Base-by-base conservation (phyloP, 306 rosid species). In the Sicyos edulis region DNA sequence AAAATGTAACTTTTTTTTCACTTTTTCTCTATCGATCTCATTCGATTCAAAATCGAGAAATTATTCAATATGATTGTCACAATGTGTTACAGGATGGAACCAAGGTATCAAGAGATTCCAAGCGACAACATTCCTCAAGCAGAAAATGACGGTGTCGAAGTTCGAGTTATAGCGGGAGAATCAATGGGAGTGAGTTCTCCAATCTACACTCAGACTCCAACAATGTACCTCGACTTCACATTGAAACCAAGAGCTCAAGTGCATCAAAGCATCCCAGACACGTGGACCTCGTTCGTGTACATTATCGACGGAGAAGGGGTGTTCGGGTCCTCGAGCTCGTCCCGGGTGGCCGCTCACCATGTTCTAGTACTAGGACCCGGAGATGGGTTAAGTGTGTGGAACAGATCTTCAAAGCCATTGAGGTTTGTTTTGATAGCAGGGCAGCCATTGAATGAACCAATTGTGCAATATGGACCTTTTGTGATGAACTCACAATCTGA, bases 401-500 rank as follows among this genome's bases (percentile, higher is more conserved):
- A 93, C 47, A 83, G 70, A 69, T 87, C 98, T 47, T 85, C 96
- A 15, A 82, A 87, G 58, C 79, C 84, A 58, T 50, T 91, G 66
- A 86, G 92, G 56, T 88, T 87, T 81, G 77, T 88, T 73, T 60
- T 93, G 49, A 63, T 85, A 50, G 98, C 78, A 75, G 98, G 98
- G 40, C 87, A 88, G 64, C 98, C 98, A 10, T 26, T 93, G 1
- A 83, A 93, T 66, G 98, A 93, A 59, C 90, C 97, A 3, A 88
- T 93, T 61, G 95, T 79, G 63, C 96, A 88, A 70, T 80, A 91
- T 77, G 98, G 98, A 5, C 98, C 97, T 15, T 91, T 93, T 83
- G 98, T 93, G 52, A 93, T 93, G 98, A 93, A 93, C 73, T 78
- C 97, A 10, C 96, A 87, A 70, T 83, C 91, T 78, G 96, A 93